Evolutionary conservation across 2,329 filamentous ascomycete genomes (phyloP), one percentile per base, ranked within the genome.

Genomic region (Scleromitrula shiraiana): DNA sequence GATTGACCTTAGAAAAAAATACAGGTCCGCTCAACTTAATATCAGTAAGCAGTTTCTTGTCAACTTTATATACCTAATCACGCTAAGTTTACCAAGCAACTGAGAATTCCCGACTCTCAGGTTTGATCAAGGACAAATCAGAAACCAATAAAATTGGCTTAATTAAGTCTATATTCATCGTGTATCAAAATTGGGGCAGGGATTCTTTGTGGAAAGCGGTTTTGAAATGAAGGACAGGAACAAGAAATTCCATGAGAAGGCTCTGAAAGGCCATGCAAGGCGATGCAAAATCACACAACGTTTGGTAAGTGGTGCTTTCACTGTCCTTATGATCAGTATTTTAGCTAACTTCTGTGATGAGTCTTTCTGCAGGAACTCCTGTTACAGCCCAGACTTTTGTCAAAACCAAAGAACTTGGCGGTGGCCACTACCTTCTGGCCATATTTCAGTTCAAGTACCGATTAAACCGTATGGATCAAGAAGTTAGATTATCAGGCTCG

Each of bases 391-490:
- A 2, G 2, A 5, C 0, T 2, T 27, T 0, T 5, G 14, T 8
- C 1, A 2, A 7, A 7, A 3, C 1, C 2, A 23, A 1, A n/a
- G 26, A 7, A 2, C 4, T 49, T 1, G 32, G 44, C 15, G 40
- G 40, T 5, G 0, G 5, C 2, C 15, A 38, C 5, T 49, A 33
- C 10, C 40, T 40, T 9, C 9, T 49, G 5, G 46, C 40, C 7
- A 49, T 49, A n/a, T 49, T 30, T n/a, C 24, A 37, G 22, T 49
- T 44, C 8, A 44, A 49, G 15, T 49, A 49, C 23, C 24, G 46
- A 8, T 49, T 40, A 0, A 44, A 32, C 6, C 40, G 46, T 49
- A 20, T 2, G 6, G 4, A 6, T 1, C 4, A 29, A 15, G n/a
- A 6, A 6, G 2, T 1, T 6, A 17, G 20, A 26, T 6, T 7